These are phyloP conservation scores for Chalciporus sphaerocephalus DNA, from an alignment of 768 basidiomycete species.

Conservation along the genomic window DNA sequence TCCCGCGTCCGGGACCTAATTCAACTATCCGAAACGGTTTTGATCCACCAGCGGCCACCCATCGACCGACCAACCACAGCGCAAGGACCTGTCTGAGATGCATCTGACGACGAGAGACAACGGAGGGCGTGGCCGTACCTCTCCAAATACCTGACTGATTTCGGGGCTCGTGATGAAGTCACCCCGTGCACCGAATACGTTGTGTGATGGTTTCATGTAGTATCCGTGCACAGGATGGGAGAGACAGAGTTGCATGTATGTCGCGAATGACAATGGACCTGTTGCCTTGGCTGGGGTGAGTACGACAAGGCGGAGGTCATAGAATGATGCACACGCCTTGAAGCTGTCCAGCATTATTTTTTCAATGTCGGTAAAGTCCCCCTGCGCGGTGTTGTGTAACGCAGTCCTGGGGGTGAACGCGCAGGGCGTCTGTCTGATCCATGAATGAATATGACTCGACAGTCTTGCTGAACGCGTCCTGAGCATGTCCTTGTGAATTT, in stretches of 20 bases:
- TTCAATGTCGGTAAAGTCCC: constrained; percentile 46
- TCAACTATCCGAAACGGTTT: constrained; percentile 70
- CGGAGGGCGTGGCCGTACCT: constrained; percentile 55
- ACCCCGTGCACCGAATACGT: constrained; percentile 80
- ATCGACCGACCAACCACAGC: constrained; percentile 81
- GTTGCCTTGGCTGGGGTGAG: constrained; percentile 51
- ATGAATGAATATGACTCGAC: not conserved
- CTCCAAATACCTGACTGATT: constrained; percentile 94
- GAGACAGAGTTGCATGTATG: constrained; percentile 90
- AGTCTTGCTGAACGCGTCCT: constrained; percentile 1
- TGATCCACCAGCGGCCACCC: constrained; percentile 50
- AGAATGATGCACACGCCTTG: constrained; percentile 47
- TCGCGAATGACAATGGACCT: constrained; percentile 83
- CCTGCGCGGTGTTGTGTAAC: constrained; percentile 1
- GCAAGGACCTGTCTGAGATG: constrained; percentile 63
- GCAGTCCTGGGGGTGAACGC: not conserved
- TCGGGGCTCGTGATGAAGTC: constrained; percentile 98
- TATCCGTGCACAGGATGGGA: constrained; percentile 89
- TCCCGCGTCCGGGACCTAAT: constrained; percentile 91
- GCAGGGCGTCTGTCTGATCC: constrained; percentile 6
- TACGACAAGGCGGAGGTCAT: not conserved
- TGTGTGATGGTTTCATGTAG: constrained; percentile 71
- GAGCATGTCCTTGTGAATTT: constrained; percentile 1
- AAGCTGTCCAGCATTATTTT: constrained; percentile 67
- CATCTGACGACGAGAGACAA: constrained; percentile 1